Evolutionary conservation across 2,329 filamentous ascomycete genomes (phyloP).

Genomic region (Karstenula rhodostoma): DNA sequence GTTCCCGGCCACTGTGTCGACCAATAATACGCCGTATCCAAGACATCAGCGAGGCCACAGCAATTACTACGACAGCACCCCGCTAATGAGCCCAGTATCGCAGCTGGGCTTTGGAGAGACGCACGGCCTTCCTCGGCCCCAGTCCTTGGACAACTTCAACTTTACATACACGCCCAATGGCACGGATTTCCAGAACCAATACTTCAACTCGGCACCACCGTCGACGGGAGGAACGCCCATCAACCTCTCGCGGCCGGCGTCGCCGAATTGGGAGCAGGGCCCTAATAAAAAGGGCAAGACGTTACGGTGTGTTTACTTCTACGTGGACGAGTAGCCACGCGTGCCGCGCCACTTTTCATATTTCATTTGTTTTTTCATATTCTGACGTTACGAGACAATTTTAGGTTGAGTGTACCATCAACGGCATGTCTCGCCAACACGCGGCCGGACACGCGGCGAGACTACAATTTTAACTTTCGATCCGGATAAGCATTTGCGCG

Average conservation of each 20-base stretch:
- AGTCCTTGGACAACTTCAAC: constrained; percentile 39
- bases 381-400: constrained; percentile 10
- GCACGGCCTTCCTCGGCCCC: constrained; percentile 34
- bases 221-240: constrained; percentile 28
- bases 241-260: constrained; percentile 34
- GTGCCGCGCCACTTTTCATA: neutral
- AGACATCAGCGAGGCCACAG: constrained; percentile 32
- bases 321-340: constrained; percentile 16
- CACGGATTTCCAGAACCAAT: constrained; percentile 24
- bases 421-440: neutral
- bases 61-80: constrained; percentile 29
- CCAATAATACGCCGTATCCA: constrained; percentile 22
- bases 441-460: no score
- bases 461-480: no score
- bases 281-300: constrained; percentile 33
- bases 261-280: constrained; percentile 41
- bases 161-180: constrained; percentile 19
- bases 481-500: no score
- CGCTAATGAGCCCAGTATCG: constrained; percentile 34
- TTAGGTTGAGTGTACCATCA: neutral
- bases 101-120: constrained; percentile 23
- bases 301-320: constrained; percentile 23
- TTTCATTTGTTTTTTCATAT: constrained; percentile 9
- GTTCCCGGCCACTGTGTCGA: neutral
- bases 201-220: constrained; percentile 36